Percentiles rank a stretch among this genome's conserved stretches.
Evolutionary conservation across 2,329 filamentous ascomycete species (phyloP).

Genomic region (Fusarium setosum): DNA sequence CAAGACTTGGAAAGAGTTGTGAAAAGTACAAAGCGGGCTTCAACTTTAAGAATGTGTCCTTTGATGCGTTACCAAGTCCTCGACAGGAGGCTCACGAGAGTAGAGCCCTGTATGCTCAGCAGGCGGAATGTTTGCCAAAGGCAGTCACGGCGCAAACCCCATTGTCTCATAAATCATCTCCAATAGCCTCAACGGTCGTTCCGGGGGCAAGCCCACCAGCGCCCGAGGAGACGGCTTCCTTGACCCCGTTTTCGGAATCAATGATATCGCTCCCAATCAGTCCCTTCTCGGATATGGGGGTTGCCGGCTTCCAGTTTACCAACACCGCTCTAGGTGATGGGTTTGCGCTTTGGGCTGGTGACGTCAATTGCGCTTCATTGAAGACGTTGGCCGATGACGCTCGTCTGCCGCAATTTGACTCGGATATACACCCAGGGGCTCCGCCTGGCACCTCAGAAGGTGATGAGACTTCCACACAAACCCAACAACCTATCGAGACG

Average conservation of each 20-base stretch:
- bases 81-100: not conserved
- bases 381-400: too few relatives aligned
- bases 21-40: conserved; percentile 3
- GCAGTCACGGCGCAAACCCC: not conserved
- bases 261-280: not conserved
- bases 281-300: not conserved
- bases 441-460: not conserved
- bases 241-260: not conserved
- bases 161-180: not conserved
- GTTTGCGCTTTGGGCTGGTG: too few relatives aligned
- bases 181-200: not conserved
- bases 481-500: not conserved
- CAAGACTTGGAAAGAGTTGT: conserved; percentile 9
- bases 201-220: not conserved
- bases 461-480: not conserved
- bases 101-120: not conserved
- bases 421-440: too few relatives aligned
- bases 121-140: not conserved
- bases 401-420: not conserved
- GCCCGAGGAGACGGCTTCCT: not conserved
- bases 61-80: not conserved
- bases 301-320: not conserved
- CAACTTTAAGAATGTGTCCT: conserved; percentile 7
- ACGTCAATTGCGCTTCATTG: too few relatives aligned
- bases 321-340: not conserved